A percentile compares a stretch with the other conserved stretches of the same genome.
Conservation (phyloP, 1,139 yeast species). For the Taiozyma sp. region DNA sequence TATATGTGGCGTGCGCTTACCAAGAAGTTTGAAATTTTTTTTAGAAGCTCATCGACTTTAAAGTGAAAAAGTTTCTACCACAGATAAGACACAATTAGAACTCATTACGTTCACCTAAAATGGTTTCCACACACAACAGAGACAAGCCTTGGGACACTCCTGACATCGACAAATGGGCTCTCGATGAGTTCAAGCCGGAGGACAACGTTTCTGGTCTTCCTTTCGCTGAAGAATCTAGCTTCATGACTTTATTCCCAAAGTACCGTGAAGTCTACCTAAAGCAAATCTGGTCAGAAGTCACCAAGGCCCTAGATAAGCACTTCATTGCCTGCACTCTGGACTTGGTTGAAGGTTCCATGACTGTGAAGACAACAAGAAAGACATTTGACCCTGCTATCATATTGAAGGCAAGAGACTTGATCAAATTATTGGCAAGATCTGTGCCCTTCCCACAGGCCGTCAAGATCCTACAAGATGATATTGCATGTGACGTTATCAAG, state of each 20-base stretch:
- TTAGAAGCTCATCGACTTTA: neutral
- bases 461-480: slow-evolving; percentile 83
- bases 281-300: slow-evolving; percentile 91
- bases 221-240: slow-evolving; percentile 91
- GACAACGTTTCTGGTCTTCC: slow-evolving; percentile 84
- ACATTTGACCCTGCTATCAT: slow-evolving; percentile 95
- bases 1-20: neutral
- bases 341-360: slow-evolving; percentile 95
- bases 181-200: slow-evolving; percentile 86
- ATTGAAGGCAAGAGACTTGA: slow-evolving; percentile 90
- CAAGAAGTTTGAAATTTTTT: neutral
- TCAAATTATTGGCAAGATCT: slow-evolving; percentile 89
- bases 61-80: slow-evolving; percentile 6
- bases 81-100: neutral
- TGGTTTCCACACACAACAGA: slow-evolving; percentile 90
- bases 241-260: slow-evolving; percentile 93
- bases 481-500: slow-evolving; percentile 95
- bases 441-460: slow-evolving; percentile 98
- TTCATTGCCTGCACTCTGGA: slow-evolving; percentile 80
- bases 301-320: slow-evolving; percentile 67
- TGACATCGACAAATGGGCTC: slow-evolving; percentile 90
- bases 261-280: slow-evolving; percentile 90
- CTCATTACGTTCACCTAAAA: slow-evolving; percentile 25
- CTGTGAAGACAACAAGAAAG: slow-evolving; percentile 92
- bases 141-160: slow-evolving; percentile 99